Conservation (phyloP, 306 rosid genomes). For the Acacia melanoxylon region DNA sequence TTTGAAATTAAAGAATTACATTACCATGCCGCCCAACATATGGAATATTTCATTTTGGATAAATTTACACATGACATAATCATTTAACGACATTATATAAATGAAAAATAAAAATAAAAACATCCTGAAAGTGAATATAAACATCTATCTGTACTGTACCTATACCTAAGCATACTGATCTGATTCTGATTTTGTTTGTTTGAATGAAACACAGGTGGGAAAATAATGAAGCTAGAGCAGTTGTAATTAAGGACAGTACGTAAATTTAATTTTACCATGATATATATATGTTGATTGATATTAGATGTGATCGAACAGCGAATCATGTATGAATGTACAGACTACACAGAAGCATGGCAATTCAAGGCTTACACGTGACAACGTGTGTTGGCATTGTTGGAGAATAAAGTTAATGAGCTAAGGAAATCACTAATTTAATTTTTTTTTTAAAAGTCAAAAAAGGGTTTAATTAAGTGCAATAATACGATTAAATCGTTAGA, state of each 20-base stretch:
- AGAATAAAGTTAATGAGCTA: not conserved
- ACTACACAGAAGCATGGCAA: not conserved
- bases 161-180: not conserved
- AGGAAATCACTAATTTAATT: not conserved
- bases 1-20: not conserved
- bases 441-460: too few species aligned
- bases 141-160: not conserved
- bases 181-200: not conserved
- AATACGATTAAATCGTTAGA: not conserved
- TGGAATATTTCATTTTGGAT: not conserved
- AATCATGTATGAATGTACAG: not conserved
- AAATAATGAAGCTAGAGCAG: not conserved
- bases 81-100: not conserved
- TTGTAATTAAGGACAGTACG: too few species aligned
- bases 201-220: not conserved
- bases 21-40: not conserved
- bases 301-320: not conserved
- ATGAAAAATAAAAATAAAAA: not conserved
- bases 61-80: not conserved
- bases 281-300: too few species aligned
- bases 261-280: too few species aligned
- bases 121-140: not conserved
- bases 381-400: not conserved
- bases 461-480: constrained; percentile 23
- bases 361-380: not conserved